Evolutionary conservation across 257 asterid species (phyloP).

Genomic region (Anisodus tanguticus): DNA sequence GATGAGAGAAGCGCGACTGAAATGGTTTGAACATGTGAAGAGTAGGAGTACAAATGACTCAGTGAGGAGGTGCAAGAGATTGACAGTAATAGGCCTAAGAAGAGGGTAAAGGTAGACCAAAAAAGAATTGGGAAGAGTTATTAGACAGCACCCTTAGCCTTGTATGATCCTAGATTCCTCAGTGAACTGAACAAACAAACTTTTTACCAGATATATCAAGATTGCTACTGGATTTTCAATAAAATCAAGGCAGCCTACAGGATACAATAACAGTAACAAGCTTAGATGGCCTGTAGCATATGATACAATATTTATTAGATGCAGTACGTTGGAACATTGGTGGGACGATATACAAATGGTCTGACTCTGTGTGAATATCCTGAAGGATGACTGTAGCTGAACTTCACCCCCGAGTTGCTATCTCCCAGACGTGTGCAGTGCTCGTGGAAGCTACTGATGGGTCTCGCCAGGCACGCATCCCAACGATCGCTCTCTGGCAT

Average conservation of each 20-base stretch:
- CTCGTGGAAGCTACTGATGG: conserved; percentile 83
- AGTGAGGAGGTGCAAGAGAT: too few species aligned
- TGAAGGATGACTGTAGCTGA: conserved; percentile 74
- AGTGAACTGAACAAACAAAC: background rate
- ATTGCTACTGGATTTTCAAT: background rate
- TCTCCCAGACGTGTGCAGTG: conserved; percentile 70
- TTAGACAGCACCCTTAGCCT: too few species aligned
- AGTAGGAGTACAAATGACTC: too few species aligned
- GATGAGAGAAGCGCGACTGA: too few species aligned
- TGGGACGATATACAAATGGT: conserved; percentile 80
- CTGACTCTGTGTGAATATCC: conserved; percentile 74
- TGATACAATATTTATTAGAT: conserved; percentile 31
- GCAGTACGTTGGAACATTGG: conserved; percentile 72
- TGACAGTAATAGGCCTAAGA: too few species aligned
- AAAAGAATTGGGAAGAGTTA: too few species aligned
- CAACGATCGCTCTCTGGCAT: conserved; percentile 95
- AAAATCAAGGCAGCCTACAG: background rate
- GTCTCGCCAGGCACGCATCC: conserved; percentile 89
- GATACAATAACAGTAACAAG: background rate
- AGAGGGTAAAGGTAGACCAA: too few species aligned
- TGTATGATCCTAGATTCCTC: too few species aligned
- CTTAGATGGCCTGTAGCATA: background rate
- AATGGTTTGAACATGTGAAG: too few species aligned
- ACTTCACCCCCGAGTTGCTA: conserved; percentile 67
- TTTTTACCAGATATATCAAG: background rate